phyloP scores from a whole-genome alignment of 2,329 filamentous ascomycete genomes.

The Madurella fahalii region DNA sequence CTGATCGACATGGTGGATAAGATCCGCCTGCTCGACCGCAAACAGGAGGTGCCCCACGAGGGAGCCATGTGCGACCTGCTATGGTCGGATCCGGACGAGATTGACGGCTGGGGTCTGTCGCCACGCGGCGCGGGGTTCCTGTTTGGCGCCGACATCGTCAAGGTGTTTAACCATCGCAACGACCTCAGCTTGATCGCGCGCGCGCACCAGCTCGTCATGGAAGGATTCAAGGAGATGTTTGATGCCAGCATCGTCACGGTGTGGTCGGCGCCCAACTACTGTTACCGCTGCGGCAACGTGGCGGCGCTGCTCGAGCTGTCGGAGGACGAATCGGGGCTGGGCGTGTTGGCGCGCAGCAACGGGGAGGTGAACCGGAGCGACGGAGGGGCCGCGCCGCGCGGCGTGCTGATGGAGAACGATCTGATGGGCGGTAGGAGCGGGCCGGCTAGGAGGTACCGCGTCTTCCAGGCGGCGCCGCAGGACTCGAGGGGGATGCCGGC shows the following conservation, averaged over 20 bases:
- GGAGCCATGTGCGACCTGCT: conserved; percentile 98
- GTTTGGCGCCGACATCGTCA: conserved; percentile 93
- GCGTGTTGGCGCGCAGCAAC: conserved; percentile 65
- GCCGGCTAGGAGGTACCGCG: conserved; percentile 83
- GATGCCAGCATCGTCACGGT: conserved; percentile 93
- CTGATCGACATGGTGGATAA: conserved; percentile 92
- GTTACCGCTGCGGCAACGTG: conserved; percentile 93
- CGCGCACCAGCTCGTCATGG: conserved; percentile 97
- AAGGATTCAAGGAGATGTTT: conserved; percentile 99
- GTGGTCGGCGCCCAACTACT: conserved; percentile 98
- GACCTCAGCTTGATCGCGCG: conserved; percentile 88
- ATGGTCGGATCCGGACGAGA: conserved; percentile 97
- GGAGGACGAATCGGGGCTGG: conserved; percentile 75
- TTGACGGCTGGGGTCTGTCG: conserved; percentile 92
- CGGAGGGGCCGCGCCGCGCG: conserved; percentile 37
- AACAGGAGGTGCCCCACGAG: conserved; percentile 97
- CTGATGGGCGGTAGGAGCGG: conserved; percentile 48
- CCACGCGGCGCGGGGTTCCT: conserved; percentile 93
- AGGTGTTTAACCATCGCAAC: conserved; percentile 91
- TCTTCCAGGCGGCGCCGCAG: conserved; percentile 95
- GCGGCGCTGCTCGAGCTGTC: conserved; percentile 90
- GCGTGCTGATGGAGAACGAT: conserved; percentile 47
- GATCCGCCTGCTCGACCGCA: conserved; percentile 89
- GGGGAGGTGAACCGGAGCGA: conserved; percentile 62
- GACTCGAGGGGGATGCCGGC: conserved; percentile 96